Evolutionary conservation across 73 alveolate species (phyloP).

Genomic region (Paramecium octaurelia): DNA sequence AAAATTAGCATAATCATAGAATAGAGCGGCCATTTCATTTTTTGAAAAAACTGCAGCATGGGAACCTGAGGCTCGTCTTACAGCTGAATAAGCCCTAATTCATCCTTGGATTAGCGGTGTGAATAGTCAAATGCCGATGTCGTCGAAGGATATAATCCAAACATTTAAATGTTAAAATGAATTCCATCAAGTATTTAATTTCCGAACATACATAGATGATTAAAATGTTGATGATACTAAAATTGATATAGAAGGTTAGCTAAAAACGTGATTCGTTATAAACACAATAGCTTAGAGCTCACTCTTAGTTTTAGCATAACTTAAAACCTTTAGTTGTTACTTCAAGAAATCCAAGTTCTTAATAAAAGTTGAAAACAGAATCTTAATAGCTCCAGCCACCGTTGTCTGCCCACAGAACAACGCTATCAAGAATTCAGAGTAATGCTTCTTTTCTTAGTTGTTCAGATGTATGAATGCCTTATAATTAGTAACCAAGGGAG

Average conservation of each 20-base stretch:
- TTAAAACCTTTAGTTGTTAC: background rate
- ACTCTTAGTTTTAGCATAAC: background rate
- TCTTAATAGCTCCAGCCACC: background rate
- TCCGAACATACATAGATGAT: background rate
- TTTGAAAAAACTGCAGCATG: slow-evolving; percentile 28
- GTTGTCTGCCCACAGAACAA: background rate
- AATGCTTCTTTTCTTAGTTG: background rate
- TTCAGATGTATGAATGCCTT: background rate
- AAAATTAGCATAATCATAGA: background rate
- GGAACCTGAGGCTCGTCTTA: slow-evolving; percentile 16
- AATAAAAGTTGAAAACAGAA: background rate
- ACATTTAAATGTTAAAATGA: background rate
- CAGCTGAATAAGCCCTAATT: background rate
- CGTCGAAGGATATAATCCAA: background rate
- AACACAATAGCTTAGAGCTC: background rate
- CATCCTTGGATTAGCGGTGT: slow-evolving; percentile 38
- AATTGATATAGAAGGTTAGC: background rate
- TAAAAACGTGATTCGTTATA: background rate
- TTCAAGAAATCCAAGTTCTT: background rate
- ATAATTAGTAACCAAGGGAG: background rate
- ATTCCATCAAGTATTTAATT: background rate
- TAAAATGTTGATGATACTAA: background rate
- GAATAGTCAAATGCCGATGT: background rate
- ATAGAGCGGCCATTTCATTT: slow-evolving; percentile 32
- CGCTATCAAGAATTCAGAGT: background rate